Evolutionary conservation across 2,329 filamentous ascomycete genomes (phyloP), one percentile per base, ranked within the genome.

Genomic region (Colletotrichum sidae): DNA sequence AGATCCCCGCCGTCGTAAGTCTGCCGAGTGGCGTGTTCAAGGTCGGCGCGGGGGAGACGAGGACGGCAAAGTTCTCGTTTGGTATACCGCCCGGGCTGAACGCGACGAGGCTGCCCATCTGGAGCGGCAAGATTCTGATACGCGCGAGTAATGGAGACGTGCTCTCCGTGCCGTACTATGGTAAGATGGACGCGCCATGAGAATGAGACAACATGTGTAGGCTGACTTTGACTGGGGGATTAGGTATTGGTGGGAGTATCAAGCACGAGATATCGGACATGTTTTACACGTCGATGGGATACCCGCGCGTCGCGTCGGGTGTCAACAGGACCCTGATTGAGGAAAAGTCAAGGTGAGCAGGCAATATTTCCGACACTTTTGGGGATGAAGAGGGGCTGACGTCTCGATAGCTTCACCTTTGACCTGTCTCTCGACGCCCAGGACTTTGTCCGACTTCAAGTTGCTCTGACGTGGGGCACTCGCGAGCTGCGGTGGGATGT

Each of bases 61-160:
- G 56, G 56, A 65, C 52, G 6, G 67, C 67, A 9, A 57, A 68
- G 66, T 67, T 67, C 44, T 41, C 72, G 68, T 80, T 90, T 35
- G 54, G 69, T 44, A 33, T 60, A 2, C 76, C 75, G 0, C 44
- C 59, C 34, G 69, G 72, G 2, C 68, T 77, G 3, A 70, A 76
- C 56, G 46, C 69, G 3, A 66, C 68, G 8, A 73, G 68, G 38
- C 58, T 77, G n/a, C 76, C 75, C 3, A 68, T 77, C 8, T 77
- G 76, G 61, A 73, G 74, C 41, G 76, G 76, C 35, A 76, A 76
- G 67, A 69, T 78, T 17, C 67, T 77, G 37, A 73, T 77, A 63
- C 73, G 70, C 34, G 71, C 72, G 46, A 69, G 70, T 58, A 76
- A 76, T 44, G 73, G 72, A 10, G 75, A 78, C 42, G 68, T 72